Base-by-base conservation (phyloP, 345 rosid genomes). In the Lepidium sativum region DNA sequence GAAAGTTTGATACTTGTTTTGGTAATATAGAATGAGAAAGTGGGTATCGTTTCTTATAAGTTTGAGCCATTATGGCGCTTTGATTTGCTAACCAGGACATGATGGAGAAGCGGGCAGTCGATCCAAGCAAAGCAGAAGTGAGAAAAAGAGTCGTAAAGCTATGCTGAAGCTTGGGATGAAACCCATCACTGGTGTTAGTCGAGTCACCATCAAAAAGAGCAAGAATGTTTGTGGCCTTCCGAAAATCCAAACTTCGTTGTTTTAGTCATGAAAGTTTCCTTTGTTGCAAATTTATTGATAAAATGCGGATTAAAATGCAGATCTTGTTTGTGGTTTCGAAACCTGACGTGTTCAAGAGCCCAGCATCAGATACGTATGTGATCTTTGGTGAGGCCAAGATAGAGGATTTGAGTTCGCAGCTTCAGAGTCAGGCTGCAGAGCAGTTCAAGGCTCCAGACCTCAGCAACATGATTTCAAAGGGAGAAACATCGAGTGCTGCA, bases 91-190 rank as follows among this genome's bases (percentile, higher is more conserved):
- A 54, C 27, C 67, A 72, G 71, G 71, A 63, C 83, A 52, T 32
- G 83, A 82, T 60, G 95, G 81, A 34, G 95, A 83, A 49, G 83
- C 59, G 9, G 71, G 75, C 18, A 79, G 88, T 40, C 80, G 86
- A 39, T 84, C 84, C 37, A 89, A 86, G 77, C 97, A 89, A 68
- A 89, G 95, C 80, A 78, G 95, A 75, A 89, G 97, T 23, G 97
- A 89, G 52, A 89, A 89, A 78, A 89, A 89, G 76, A 89, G 89
- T 62, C 87, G 97, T 3, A 87, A 89, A 68, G 92, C 97, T 0
- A 89, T 89, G 97, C 61, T 87, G 71, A 89, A 89, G 80, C 95
- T 89, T 50, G 95, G 92, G 42, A 89, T 89, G 95, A 87, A 87
- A 77, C 80, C 92, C 25, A 77, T 89, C 54, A 69, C 82, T 13